phyloP scores from a whole-genome alignment of 352 stramenopile species.

The Phytophthora boehmeriae region DNA sequence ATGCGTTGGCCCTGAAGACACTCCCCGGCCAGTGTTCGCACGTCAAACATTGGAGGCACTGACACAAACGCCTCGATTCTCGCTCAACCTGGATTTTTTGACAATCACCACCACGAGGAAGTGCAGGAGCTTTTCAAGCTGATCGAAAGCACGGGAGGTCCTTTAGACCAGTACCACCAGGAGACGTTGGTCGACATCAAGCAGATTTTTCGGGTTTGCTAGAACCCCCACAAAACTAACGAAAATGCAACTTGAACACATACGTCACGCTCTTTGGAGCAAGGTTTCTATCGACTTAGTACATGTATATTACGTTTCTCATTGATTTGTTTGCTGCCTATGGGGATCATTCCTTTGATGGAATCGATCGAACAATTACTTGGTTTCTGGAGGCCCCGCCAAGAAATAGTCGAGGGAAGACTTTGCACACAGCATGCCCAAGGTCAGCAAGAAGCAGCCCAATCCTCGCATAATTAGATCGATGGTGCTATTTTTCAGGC shows the following conservation, averaged over 20 bases:
- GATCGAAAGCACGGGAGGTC: slow-evolving; percentile 6
- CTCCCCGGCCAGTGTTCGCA: slow-evolving; percentile 36
- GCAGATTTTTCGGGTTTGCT: slow-evolving; percentile 22
- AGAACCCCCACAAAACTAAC: not conserved
- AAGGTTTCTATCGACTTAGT: slow-evolving; percentile 28
- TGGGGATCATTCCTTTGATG: not conserved
- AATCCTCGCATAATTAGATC: slow-evolving; percentile 84
- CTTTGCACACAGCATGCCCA: slow-evolving; percentile 84
- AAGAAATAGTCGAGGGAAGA: slow-evolving; percentile 89
- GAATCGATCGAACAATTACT: slow-evolving; percentile 14
- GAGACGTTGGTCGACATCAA: slow-evolving; percentile 23
- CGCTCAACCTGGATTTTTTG: slow-evolving; percentile 75
- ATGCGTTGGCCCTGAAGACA: slow-evolving; percentile 14
- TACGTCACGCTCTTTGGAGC: slow-evolving; percentile 1
- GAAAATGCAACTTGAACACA: slow-evolving; percentile 1
- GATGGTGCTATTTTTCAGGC: slow-evolving; percentile 87
- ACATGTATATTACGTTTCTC: slow-evolving; percentile 29
- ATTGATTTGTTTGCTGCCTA: slow-evolving; percentile 19
- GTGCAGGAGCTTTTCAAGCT: slow-evolving; percentile 37
- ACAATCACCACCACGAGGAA: slow-evolving; percentile 65
- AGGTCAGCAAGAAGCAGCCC: slow-evolving; percentile 81
- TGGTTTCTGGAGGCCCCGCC: slow-evolving; percentile 42
- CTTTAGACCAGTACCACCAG: slow-evolving; percentile 5
- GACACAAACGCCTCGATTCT: slow-evolving; percentile 52
- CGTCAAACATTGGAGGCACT: slow-evolving; percentile 46